A percentile compares a stretch with the other conserved stretches of the same genome.
Evolutionary conservation across 1,139 yeast genomes (phyloP).

Genomic region (Pichia sp.): DNA sequence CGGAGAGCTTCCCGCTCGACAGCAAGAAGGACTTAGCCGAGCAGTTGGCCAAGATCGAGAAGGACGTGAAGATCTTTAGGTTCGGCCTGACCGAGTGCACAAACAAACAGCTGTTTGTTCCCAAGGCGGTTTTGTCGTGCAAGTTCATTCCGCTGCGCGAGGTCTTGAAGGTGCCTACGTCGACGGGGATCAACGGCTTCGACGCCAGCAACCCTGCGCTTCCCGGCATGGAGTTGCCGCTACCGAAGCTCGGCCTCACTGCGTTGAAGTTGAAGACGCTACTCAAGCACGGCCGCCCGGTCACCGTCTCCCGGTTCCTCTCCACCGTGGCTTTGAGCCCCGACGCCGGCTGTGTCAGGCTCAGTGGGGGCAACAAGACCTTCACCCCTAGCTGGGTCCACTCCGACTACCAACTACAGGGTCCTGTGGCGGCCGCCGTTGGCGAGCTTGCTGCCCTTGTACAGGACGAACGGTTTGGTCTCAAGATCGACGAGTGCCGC

Average conservation of each 20-base stretch:
- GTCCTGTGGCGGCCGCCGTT: conserved; percentile 45
- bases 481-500: conserved; percentile 54
- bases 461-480: conserved; percentile 65
- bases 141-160: conserved; percentile 66
- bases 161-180: conserved; percentile 56
- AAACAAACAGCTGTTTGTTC: conserved; percentile 74
- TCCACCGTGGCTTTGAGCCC: conserved; percentile 63
- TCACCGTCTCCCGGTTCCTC: conserved; percentile 72
- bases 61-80: conserved; percentile 55
- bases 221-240: conserved; percentile 70
- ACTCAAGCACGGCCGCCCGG: conserved; percentile 50
- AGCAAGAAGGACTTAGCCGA: conserved; percentile 30
- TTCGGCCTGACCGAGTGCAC: conserved; percentile 78
- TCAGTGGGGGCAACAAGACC: conserved; percentile 71
- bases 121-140: conserved; percentile 68
- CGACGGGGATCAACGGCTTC: conserved; percentile 60
- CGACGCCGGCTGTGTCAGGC: conserved; percentile 55
- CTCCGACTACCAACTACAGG: conserved; percentile 56
- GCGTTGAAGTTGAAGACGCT: conserved; percentile 60
- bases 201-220: conserved; percentile 63
- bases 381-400: conserved; percentile 83
- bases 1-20: conserved; percentile 55
- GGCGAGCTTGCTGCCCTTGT: conserved; percentile 52
- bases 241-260: conserved; percentile 66
- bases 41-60: conserved; percentile 42